Percentiles rank a stretch among this genome's conserved stretches.
Evolutionary conservation across 441 rosid genomes (phyloP).

Genomic region (Syzygium syzygioides): DNA sequence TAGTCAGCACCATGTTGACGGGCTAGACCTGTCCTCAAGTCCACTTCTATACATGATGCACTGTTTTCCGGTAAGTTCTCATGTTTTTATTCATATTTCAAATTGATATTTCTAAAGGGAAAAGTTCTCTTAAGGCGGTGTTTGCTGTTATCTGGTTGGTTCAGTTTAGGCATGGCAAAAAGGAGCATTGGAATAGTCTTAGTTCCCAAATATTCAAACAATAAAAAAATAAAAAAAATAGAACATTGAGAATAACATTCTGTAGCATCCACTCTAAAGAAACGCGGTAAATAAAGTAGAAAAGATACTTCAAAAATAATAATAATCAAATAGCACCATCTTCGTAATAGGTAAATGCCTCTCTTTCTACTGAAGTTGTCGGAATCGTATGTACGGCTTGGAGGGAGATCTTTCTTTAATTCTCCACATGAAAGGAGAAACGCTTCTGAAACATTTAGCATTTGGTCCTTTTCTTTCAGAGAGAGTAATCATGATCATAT

Average conservation of each 20-base stretch:
- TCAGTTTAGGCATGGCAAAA: background rate
- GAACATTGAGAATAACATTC: background rate
- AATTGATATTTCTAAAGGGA: background rate
- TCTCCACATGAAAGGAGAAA: background rate
- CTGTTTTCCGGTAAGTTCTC: constrained; percentile 80
- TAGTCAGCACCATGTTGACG: constrained; percentile 98
- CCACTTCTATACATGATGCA: constrained; percentile 99
- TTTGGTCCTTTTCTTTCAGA: background rate
- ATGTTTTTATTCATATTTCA: background rate
- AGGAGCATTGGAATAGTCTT: background rate
- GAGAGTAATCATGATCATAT: background rate
- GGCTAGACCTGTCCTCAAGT: constrained; percentile 87
- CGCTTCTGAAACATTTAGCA: background rate
- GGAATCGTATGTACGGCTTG: background rate
- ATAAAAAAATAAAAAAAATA: background rate
- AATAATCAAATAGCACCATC: background rate
- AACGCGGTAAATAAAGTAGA: background rate
- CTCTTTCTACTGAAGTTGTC: background rate
- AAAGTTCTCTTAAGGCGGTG: background rate
- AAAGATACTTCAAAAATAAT: background rate
- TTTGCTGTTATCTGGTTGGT: constrained; percentile 3
- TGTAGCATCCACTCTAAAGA: background rate
- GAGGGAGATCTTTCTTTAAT: background rate
- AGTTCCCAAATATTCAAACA: background rate
- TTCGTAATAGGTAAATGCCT: background rate